Percentiles rank a stretch among this genome's conserved stretches.
Conservation (phyloP, 345 rosid genomes). For the Aquilaria sinensis region DNA sequence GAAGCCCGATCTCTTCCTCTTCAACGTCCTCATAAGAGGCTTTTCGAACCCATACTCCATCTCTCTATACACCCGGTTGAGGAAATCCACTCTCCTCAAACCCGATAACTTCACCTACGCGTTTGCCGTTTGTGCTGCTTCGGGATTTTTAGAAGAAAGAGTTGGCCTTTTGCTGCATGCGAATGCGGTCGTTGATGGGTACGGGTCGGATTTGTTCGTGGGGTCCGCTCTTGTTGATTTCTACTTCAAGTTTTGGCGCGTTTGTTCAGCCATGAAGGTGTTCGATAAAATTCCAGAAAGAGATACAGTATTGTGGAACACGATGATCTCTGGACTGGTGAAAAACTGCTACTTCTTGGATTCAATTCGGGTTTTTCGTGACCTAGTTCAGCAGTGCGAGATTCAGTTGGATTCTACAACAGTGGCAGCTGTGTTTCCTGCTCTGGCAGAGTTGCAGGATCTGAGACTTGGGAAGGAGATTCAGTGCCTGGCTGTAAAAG, state of each 20-base stretch:
- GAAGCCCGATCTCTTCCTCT: constrained; percentile 62
- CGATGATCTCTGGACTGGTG: constrained; percentile 47
- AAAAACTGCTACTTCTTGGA: constrained; percentile 37
- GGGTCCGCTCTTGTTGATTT: constrained; percentile 49
- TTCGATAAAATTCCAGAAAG: constrained; percentile 41
- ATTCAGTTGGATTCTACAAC: constrained; percentile 36
- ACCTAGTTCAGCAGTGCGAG: constrained; percentile 31
- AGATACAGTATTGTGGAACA: constrained; percentile 56
- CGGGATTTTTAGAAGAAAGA: constrained; percentile 20
- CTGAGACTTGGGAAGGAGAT: constrained; percentile 43
- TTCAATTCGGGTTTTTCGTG: constrained; percentile 29
- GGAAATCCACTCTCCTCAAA: constrained; percentile 21
- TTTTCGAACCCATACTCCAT: constrained; percentile 34
- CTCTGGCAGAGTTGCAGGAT: constrained; percentile 48
- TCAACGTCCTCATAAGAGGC: constrained; percentile 58
- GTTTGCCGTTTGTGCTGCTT: constrained; percentile 35
- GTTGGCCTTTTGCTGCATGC: constrained; percentile 36
- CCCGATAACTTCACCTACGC: constrained; percentile 53
- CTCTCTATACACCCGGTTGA: constrained; percentile 37
- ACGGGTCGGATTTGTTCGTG: constrained; percentile 39
- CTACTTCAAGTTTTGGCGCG: constrained; percentile 30
- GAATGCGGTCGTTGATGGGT: constrained; percentile 39
- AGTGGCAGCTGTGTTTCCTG: constrained; percentile 48
- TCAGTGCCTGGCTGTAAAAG: constrained; percentile 41
- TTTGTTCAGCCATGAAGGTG: constrained; percentile 30